Base-by-base conservation (phyloP, 257 asterid genomes). In the Primulina huaijiensis region DNA sequence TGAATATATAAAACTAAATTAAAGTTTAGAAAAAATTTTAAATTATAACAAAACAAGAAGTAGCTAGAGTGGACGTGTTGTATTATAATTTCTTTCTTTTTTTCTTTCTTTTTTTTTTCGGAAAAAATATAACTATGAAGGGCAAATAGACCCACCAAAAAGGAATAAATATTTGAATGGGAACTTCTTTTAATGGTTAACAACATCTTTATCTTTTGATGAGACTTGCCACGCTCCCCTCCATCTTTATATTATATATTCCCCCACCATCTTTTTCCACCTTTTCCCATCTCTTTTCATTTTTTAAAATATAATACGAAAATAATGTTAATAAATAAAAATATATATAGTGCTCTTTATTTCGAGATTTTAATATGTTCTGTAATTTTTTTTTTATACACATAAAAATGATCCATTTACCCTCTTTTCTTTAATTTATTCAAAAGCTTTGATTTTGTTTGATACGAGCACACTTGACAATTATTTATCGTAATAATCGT, bases 151-250 rank as follows among this genome's bases (percentile, higher is more conserved):
- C 86, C 95, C 89, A 87, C 90, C 62, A 77, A 68, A 30, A 50
- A 62, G 56, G 57, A 60, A 77, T 23, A 12, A 73, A 70, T 62
- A 68, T 43, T 23, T 52, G 78, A 88, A 90, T 90, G 89, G 95
- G 92, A 85, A 74, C 92, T 86, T 25, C 96, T 90, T 89, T 89
- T 89, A 73, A 85, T 87, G 84, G 85, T 77, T 78, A 72, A 72
- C 76, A 72, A 72, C 76, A 72, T 79, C 75, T 82, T 76, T 67
- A 78, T 77, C 85, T 73, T 84, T 81, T 87, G 88, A 84, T 62
- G 79, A 79, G 82, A 79, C 84, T 77, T 79, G 83, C 69, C 73
- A 17, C 17, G 57, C 57, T 72, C 76, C 74, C 78, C 76, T 65
- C 78, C 80, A 73, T 82, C 73, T 80, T 80, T 82, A 70, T 76